phyloP scores from a whole-genome alignment of 352 stramenopile genomes.

The Phytophthora macrochlamydospora region DNA sequence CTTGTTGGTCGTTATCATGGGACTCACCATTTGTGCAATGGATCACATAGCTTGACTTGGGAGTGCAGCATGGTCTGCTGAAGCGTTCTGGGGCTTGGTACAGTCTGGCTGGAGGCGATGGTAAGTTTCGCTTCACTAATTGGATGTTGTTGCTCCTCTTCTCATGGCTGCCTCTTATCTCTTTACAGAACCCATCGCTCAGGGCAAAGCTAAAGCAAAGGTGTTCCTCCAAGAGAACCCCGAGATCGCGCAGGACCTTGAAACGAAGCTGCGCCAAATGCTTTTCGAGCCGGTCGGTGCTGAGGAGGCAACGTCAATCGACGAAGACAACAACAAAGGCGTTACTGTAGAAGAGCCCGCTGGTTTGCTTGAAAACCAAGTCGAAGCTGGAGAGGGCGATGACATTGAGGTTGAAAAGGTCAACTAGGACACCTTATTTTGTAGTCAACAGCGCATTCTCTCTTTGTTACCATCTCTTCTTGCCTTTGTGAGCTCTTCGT shows the following conservation, averaged over 20 bases:
- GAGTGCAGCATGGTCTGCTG: slow-evolving; percentile 71
- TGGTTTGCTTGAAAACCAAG: slow-evolving; percentile 2
- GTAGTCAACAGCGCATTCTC: slow-evolving; percentile 28
- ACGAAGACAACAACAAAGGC: too few species aligned
- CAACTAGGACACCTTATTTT: not conserved
- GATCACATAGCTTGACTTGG: slow-evolving; percentile 61
- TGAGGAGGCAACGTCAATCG: slow-evolving; percentile 6
- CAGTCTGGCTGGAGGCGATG: slow-evolving; percentile 61
- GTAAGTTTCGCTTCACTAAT: slow-evolving; percentile 26
- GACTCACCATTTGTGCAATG: not conserved
- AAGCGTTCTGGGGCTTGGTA: slow-evolving; percentile 88
- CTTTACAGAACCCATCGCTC: slow-evolving; percentile 74
- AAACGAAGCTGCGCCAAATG: slow-evolving; percentile 66
- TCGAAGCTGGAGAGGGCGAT: not conserved
- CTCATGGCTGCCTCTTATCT: not conserved
- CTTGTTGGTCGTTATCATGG: slow-evolving; percentile 1
- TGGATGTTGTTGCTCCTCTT: slow-evolving; percentile 1
- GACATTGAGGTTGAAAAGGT: slow-evolving; percentile 20
- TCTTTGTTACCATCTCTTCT: slow-evolving; percentile 37
- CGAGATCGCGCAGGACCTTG: slow-evolving; percentile 69
- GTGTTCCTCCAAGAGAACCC: slow-evolving; percentile 79
- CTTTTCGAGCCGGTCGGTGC: slow-evolving; percentile 50
- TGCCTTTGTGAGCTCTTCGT: slow-evolving; percentile 29
- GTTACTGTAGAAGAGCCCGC: slow-evolving; percentile 1
- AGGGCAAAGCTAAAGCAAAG: slow-evolving; percentile 87